phyloP scores from a whole-genome alignment of 805 yeast genomes.

The Sungouiella thailandica region DNA sequence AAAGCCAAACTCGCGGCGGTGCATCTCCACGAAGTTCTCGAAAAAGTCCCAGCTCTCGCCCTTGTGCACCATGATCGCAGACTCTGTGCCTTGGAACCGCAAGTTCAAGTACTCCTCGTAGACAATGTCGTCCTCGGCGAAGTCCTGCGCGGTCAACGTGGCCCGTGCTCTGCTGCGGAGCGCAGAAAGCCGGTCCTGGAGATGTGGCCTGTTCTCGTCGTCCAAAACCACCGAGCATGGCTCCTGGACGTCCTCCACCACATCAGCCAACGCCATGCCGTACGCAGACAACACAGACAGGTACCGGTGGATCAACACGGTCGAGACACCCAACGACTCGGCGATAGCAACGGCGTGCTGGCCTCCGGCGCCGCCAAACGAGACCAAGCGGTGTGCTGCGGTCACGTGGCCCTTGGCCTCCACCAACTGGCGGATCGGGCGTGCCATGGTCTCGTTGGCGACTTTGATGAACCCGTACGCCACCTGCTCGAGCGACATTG shows the following conservation, averaged over 20 bases:
- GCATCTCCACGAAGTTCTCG: conserved; percentile 10
- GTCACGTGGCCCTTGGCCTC: conserved; percentile 17
- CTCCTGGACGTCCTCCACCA: conserved; percentile 15
- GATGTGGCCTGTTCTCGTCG: neutral
- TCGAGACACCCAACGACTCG: conserved; percentile 12
- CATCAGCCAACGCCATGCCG: conserved; percentile 18
- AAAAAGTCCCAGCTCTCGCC: conserved; percentile 11
- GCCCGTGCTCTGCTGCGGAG: conserved; percentile 5
- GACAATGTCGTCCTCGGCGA: conserved; percentile 7
- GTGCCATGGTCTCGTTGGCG: conserved; percentile 17
- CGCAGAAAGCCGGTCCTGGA: conserved; percentile 2
- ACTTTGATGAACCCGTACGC: conserved; percentile 16
- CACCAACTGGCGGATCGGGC: conserved; percentile 16
- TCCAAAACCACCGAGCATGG: conserved; percentile 1
- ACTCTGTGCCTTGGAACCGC: conserved; percentile 15
- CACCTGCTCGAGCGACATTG: conserved; percentile 15
- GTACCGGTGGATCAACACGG: conserved; percentile 14
- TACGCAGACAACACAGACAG: conserved; percentile 18
- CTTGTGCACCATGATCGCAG: conserved; percentile 14
- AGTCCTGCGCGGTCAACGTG: conserved; percentile 10
- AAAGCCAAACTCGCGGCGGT: conserved; percentile 15
- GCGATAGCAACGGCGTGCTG: conserved; percentile 17
- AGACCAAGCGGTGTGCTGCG: conserved; percentile 13
- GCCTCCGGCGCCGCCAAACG: conserved; percentile 19
- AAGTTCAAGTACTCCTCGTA: conserved; percentile 14